Conservation (phyloP, 139 green algal genomes). For the Desmodesmus armatus region DNA sequence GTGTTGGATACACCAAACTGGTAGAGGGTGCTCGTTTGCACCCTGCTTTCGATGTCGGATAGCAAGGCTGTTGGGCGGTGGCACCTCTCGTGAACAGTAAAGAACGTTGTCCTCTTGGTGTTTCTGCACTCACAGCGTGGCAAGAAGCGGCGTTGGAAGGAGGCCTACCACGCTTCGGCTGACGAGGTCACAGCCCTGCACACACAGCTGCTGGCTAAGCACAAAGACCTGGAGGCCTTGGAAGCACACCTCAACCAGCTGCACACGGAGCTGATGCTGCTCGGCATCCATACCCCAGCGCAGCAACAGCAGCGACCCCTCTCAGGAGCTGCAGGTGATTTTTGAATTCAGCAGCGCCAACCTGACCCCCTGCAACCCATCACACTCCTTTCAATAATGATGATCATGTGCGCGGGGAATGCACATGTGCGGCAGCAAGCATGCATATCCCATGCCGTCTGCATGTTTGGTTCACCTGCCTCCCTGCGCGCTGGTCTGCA, state of each 20-base stretch:
- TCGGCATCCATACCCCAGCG: background rate
- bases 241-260: slow-evolving; percentile 10
- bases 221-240: slow-evolving; percentile 22
- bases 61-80: too few relatives aligned
- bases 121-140: too few relatives aligned
- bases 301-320: slow-evolving; percentile 23
- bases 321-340: background rate
- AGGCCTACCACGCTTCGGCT: background rate
- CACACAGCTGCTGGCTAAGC: slow-evolving; percentile 29
- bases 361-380: background rate
- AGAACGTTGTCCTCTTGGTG: too few relatives aligned
- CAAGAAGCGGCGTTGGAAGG: slow-evolving; percentile 48
- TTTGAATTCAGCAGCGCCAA: background rate
- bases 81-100: too few relatives aligned
- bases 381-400: too few relatives aligned
- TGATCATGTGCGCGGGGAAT: too few relatives aligned
- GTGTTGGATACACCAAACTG: too few relatives aligned
- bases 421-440: background rate
- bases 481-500: background rate
- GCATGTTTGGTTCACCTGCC: background rate
- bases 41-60: too few relatives aligned
- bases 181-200: slow-evolving; percentile 28
- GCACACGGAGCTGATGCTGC: slow-evolving; percentile 40
- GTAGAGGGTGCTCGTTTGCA: too few relatives aligned
- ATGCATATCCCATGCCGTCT: background rate